Evolutionary conservation across 2,329 filamentous ascomycete species (phyloP).

Genomic region (Lecanoromycetidae sp.): DNA sequence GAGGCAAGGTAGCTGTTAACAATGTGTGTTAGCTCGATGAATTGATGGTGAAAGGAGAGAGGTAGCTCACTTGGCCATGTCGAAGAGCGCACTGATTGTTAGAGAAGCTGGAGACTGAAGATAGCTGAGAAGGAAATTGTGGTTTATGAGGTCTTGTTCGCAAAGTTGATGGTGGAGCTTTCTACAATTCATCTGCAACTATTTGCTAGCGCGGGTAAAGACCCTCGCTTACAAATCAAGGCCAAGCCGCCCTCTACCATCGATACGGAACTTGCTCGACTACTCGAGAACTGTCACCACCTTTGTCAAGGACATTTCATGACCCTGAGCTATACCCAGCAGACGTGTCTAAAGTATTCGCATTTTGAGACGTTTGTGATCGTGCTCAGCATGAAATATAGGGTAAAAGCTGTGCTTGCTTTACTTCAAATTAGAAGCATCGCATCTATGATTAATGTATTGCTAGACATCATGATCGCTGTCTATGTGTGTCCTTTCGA

Average conservation of each 20-base stretch:
- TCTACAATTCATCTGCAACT: constrained; percentile 1
- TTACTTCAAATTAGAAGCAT: too few species aligned
- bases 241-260: neutral
- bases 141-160: neutral
- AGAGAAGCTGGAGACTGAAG: neutral
- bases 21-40: neutral
- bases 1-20: constrained; percentile 93
- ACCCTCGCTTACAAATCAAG: constrained; percentile 8
- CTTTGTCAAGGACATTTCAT: neutral
- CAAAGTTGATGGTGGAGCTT: neutral
- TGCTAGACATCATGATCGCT: too few species aligned
- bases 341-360: too few species aligned
- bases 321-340: too few species aligned
- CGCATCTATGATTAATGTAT: too few species aligned
- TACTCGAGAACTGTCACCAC: too few species aligned
- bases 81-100: neutral
- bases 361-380: too few species aligned
- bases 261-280: neutral
- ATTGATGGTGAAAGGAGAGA: neutral
- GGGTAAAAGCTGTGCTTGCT: too few species aligned
- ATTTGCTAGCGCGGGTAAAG: constrained; percentile 5
- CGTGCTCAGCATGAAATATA: too few species aligned
- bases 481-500: too few species aligned
- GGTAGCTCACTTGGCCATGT: constrained; percentile 15
- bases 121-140: neutral